Evolutionary conservation across 2,329 filamentous ascomycete species (phyloP).

Genomic region (Chrysoporthe austroafricana): DNA sequence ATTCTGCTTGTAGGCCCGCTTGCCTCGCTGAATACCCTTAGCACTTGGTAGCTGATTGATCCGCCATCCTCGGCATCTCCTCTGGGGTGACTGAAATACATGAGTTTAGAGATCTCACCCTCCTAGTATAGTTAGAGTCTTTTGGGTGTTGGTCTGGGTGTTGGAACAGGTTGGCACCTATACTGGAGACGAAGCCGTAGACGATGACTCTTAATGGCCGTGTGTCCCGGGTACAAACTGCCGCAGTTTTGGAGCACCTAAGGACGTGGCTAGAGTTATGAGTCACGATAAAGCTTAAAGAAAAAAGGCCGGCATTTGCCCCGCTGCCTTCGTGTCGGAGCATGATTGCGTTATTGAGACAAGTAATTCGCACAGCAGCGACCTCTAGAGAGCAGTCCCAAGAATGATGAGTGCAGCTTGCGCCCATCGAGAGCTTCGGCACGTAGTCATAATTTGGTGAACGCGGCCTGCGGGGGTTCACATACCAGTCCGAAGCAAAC

Average conservation of each 20-base stretch:
- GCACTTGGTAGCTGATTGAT: slow-evolving; percentile 11
- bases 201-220: slow-evolving; percentile 19
- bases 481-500: slow-evolving; percentile 24
- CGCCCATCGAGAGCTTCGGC: slow-evolving; percentile 16
- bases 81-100: slow-evolving; percentile 27
- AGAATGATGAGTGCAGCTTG: neutral
- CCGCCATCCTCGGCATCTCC: slow-evolving; percentile 27
- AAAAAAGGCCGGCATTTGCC: slow-evolving; percentile 5
- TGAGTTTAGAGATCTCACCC: slow-evolving; percentile 29
- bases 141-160: slow-evolving; percentile 20
- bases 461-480: neutral
- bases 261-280: slow-evolving; percentile 9
- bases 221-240: neutral
- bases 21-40: slow-evolving; percentile 29
- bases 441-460: neutral
- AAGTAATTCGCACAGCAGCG: slow-evolving; percentile 9
- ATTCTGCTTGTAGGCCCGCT: slow-evolving; percentile 18
- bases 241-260: neutral
- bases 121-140: slow-evolving; percentile 24
- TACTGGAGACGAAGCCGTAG: slow-evolving; percentile 20
- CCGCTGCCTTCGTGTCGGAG: slow-evolving; percentile 14
- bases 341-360: slow-evolving; percentile 4
- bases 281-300: slow-evolving; percentile 7
- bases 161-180: slow-evolving; percentile 19
- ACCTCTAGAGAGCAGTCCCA: neutral